Evolutionary conservation across 1,284 basidiomycete genomes (phyloP).

Genomic region (Ustilago shanxiensis): DNA sequence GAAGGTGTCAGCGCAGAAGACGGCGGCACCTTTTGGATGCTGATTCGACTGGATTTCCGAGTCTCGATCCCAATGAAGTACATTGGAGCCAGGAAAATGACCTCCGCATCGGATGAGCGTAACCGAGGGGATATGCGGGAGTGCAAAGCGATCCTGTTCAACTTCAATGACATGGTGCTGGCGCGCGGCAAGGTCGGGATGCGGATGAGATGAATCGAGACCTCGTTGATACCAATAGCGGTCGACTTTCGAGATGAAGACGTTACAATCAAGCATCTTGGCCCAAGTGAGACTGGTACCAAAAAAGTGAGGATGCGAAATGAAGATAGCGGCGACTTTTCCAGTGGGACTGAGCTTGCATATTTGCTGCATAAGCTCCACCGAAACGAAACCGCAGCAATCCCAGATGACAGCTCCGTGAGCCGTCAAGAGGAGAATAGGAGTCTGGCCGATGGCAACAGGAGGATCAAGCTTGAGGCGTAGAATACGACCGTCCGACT

Average conservation of each 20-base stretch:
- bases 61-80: conserved; percentile 37
- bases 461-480: conserved; percentile 41
- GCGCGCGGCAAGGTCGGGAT: conserved; percentile 32
- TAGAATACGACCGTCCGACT: conserved; percentile 29
- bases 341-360: conserved; percentile 29
- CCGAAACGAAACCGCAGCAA: conserved; percentile 36
- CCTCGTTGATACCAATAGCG: conserved; percentile 43
- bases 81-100: conserved; percentile 31
- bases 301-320: conserved; percentile 47
- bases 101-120: conserved; percentile 37
- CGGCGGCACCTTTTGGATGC: conserved; percentile 13
- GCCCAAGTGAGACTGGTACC: conserved; percentile 35
- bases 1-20: conserved; percentile 42
- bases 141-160: conserved; percentile 12
- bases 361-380: conserved; percentile 29
- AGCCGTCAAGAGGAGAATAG: conserved; percentile 33
- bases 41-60: background rate
- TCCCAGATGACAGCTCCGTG: conserved; percentile 38
- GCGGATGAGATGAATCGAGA: conserved; percentile 11
- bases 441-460: conserved; percentile 43
- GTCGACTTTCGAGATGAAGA: conserved; percentile 48
- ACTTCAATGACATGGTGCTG: conserved; percentile 21
- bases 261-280: conserved; percentile 43
- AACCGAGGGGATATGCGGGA: conserved; percentile 25
- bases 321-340: conserved; percentile 34